A percentile compares a stretch with the other conserved stretches of the same genome.
Conservation (phyloP, 805 yeast genomes). For the Pichia thaimueangensis region DNA sequence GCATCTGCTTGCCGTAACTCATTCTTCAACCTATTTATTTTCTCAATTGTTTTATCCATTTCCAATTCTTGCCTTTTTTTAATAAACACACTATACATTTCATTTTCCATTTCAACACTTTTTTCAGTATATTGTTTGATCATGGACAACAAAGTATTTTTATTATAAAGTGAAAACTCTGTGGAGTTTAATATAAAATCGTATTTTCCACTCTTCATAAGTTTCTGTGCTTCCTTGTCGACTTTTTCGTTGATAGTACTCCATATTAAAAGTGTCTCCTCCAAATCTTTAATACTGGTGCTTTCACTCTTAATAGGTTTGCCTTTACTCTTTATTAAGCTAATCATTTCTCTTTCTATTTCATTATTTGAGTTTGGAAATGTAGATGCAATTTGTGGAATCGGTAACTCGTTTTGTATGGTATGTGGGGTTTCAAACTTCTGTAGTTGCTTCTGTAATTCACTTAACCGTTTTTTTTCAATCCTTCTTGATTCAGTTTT, state of each 20-base stretch:
- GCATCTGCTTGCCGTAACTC: not conserved
- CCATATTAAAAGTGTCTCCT: conserved; percentile 2
- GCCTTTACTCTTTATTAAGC: not conserved
- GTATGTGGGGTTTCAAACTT: conserved; percentile 3
- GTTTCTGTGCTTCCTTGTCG: not conserved
- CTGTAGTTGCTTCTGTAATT: conserved; percentile 1
- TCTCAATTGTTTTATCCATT: not conserved
- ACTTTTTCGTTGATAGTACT: not conserved
- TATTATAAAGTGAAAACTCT: not conserved
- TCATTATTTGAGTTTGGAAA: not conserved
- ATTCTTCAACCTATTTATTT: not conserved
- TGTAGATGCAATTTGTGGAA: not conserved
- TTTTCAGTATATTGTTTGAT: conserved; percentile 2
- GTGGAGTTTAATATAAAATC: not conserved
- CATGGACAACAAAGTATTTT: not conserved
- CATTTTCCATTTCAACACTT: not conserved
- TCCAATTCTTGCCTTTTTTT: not conserved
- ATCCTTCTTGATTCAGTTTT: conserved; percentile 6
- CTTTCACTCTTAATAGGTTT: not conserved
- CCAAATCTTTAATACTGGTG: not conserved
- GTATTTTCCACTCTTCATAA: not conserved
- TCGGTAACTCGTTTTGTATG: conserved; percentile 6
- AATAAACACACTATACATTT: not conserved
- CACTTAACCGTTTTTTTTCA: not conserved
- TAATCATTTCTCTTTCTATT: not conserved